These are phyloP conservation scores for Bruguiera hainesii DNA, from an alignment of 441 rosid genomes.

Conservation along the genomic window DNA sequence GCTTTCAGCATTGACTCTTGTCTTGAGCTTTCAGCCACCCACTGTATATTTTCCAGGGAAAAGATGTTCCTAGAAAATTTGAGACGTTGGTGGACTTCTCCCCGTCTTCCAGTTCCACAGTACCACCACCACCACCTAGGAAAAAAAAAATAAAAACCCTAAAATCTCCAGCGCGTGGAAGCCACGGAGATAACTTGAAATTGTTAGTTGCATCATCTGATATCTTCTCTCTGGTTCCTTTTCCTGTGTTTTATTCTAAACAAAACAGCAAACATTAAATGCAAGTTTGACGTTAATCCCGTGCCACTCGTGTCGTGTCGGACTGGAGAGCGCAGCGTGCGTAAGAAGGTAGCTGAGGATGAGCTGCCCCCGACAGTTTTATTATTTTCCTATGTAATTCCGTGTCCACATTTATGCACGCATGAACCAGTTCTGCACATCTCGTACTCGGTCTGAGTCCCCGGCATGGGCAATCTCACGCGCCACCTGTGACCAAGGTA, in stretches of 20 bases:
- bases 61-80: too few species aligned
- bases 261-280: conserved; percentile 11
- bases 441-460: not conserved
- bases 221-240: not conserved
- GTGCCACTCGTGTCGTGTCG: conserved; percentile 40
- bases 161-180: not conserved
- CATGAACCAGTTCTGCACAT: too few species aligned
- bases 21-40: too few species aligned
- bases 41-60: too few species aligned
- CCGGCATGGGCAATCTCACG: conserved; percentile 16
- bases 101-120: too few species aligned
- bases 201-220: not conserved
- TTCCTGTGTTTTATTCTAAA: not conserved
- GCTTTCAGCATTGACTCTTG: too few species aligned
- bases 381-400: conserved; percentile 26
- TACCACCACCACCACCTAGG: too few species aligned
- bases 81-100: too few species aligned
- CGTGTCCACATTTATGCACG: conserved; percentile 17
- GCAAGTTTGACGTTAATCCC: conserved; percentile 35
- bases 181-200: not conserved
- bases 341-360: not conserved
- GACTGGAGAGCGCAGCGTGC: conserved; percentile 19
- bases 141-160: too few species aligned
- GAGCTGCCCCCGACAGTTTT: conserved; percentile 34
- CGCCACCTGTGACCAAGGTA: conserved; percentile 8